Conservation (phyloP, 345 rosid species). For the Eucalyptus tenuipes region DNA sequence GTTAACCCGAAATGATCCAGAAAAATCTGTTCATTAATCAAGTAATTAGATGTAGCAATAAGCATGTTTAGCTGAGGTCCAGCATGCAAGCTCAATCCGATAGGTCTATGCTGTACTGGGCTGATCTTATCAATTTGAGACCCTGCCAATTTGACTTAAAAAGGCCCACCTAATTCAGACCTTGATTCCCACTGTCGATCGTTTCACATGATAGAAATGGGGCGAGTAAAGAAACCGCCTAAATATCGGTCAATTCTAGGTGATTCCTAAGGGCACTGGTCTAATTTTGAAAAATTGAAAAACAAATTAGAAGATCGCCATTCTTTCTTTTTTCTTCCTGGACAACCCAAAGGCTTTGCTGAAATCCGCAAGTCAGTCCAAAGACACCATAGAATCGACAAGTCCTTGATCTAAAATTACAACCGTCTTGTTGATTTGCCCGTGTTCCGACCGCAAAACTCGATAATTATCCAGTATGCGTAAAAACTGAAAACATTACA, state of each 20-base stretch:
- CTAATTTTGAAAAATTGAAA: too few species aligned
- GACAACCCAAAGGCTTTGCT: background rate
- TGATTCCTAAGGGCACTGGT: too few species aligned
- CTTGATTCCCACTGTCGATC: fast-evolving
- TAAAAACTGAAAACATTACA: background rate
- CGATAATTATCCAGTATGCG: background rate
- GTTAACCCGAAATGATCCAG: background rate
- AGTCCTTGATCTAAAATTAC: background rate
- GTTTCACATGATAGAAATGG: background rate
- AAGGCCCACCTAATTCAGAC: background rate
- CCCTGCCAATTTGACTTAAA: background rate
- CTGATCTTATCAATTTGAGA: background rate
- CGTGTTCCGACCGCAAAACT: background rate
- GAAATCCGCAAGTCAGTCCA: background rate
- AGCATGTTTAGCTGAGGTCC: background rate
- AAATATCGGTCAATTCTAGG: too few species aligned
- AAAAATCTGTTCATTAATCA: background rate
- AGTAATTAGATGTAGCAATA: background rate
- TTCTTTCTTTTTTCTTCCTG: background rate
- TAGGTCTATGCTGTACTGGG: background rate
- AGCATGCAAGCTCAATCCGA: background rate
- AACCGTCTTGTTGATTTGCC: background rate
- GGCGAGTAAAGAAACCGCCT: too few species aligned
- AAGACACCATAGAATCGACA: background rate
- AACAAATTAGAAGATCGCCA: background rate